Conservation (phyloP, 805 yeast species). For the Candida manassasensis region DNA sequence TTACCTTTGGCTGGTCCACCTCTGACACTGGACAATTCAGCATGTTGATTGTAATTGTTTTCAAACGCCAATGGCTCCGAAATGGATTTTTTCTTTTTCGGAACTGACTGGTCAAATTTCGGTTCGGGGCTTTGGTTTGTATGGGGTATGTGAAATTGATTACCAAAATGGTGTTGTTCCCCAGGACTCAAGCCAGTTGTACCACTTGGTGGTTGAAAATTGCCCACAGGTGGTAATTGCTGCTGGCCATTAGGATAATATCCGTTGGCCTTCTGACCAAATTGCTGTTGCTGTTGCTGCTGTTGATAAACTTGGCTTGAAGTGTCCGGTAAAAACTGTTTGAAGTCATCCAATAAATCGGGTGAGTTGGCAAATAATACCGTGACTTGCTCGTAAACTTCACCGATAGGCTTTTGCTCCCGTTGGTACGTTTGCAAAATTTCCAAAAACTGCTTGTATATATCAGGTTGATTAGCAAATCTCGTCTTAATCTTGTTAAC, state of each 20-base stretch:
- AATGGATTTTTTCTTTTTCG: conserved; percentile 19
- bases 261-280: conserved; percentile 12
- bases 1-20: conserved; percentile 18
- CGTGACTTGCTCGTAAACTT: conserved; percentile 92
- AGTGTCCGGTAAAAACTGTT: conserved; percentile 89
- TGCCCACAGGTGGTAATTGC: conserved; percentile 86
- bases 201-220: conserved; percentile 65
- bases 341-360: conserved; percentile 89
- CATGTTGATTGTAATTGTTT: conserved; percentile 37
- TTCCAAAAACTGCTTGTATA: conserved; percentile 90
- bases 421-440: conserved; percentile 94
- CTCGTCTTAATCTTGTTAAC: conserved; percentile 95
- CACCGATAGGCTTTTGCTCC: conserved; percentile 91
- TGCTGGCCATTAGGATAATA: conserved; percentile 31
- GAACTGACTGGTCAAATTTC: conserved; percentile 3
- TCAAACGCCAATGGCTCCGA: conserved; percentile 29
- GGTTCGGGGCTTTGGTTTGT: conserved; percentile 15
- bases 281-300: conserved; percentile 15
- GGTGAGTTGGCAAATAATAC: conserved; percentile 88
- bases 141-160: conserved; percentile 8
- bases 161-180: conserved; percentile 11
- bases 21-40: conserved; percentile 46
- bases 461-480: conserved; percentile 90
- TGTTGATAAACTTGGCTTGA: conserved; percentile 31
- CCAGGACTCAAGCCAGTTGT: conserved; percentile 22